Base-by-base conservation (phyloP, 768 basidiomycete species). In the Hygrophorus pudorinus region DNA sequence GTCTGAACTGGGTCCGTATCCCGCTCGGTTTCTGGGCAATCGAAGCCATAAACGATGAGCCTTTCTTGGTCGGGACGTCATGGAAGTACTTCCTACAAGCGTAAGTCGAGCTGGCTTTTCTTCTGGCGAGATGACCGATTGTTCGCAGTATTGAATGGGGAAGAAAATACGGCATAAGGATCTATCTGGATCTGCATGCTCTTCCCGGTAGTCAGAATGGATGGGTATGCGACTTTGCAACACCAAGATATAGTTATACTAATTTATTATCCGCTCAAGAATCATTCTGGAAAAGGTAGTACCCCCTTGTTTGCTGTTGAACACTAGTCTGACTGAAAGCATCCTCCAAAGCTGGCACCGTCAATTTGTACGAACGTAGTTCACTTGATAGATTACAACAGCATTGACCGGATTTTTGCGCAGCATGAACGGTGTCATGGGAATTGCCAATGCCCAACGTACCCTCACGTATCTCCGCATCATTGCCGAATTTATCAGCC, bases 1-100 rank as follows among this genome's bases (percentile, higher is more conserved):
- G 90, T 3, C 71, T 93, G 49, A 90, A 91, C 63, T 92, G 78
- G 62, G 80, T 92, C 30, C 79, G 89, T 42, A 83, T 93, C 41
- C 84, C 90, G 1, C 72, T 91, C 38, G 83, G 84, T 14, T 90
- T 76, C 64, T 93, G 91, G 91, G 85, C 82, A 7, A 84, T 92
- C 51, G 87, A 90, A 56, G 77, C 75, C 3, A 72, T 79, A 45
- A 62, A 68, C 36, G 75, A 71, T 38, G 92, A 93, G 60, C 90
- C 91, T 1, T 92, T 87, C 68, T 69, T 92, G n/a, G 64, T 73
- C 17, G 72, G 78, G 48, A 79, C 80, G 8, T 72, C 76, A 11
- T 94, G 90, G 89, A 76, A 66, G 64, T 80, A 69, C 57, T 73
- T 73, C 47, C 50, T 66, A 44, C 68, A 71, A 58, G 68, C 68